Evolutionary conservation across 2,329 filamentous ascomycete species (phyloP).

Genomic region (Trichoderma hamatum): DNA sequence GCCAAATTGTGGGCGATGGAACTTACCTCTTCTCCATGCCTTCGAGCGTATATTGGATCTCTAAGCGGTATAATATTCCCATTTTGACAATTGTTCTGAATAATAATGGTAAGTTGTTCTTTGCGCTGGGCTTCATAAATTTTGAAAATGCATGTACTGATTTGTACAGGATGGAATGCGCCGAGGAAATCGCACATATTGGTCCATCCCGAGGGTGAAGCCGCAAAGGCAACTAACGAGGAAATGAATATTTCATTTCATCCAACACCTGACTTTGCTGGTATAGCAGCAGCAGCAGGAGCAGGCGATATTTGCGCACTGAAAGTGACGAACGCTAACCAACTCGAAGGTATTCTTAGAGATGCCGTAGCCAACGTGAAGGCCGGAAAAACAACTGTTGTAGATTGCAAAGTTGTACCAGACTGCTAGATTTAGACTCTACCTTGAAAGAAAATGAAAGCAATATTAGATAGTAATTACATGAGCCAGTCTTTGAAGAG

Average conservation of each 20-base stretch:
- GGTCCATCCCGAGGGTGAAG: constrained; percentile 61
- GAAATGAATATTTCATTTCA: constrained; percentile 65
- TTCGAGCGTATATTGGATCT: constrained; percentile 59
- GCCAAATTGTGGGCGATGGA: constrained; percentile 60
- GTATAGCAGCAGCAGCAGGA: constrained; percentile 63
- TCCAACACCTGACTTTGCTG: constrained; percentile 60
- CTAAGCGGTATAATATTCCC: constrained; percentile 57
- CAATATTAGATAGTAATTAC: background rate
- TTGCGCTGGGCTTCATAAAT: background rate
- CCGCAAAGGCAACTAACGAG: constrained; percentile 58
- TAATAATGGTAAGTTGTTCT: constrained; percentile 52
- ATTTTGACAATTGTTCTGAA: constrained; percentile 59
- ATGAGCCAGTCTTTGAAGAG: background rate
- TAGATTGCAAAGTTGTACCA: constrained; percentile 56
- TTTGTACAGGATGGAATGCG: constrained; percentile 57
- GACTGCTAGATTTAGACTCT: constrained; percentile 42
- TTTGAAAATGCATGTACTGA: background rate
- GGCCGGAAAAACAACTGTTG: constrained; percentile 54
- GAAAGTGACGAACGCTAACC: constrained; percentile 48
- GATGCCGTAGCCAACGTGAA: constrained; percentile 56
- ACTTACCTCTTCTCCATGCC: constrained; percentile 59
- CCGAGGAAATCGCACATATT: constrained; percentile 59
- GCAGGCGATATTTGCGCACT: constrained; percentile 57
- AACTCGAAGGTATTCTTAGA: constrained; percentile 52
- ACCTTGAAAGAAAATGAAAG: background rate